A percentile compares a stretch with the other conserved stretches of the same genome.
phyloP scores from a whole-genome alignment of 139 green algal species.

The Gonium pectorale region DNA sequence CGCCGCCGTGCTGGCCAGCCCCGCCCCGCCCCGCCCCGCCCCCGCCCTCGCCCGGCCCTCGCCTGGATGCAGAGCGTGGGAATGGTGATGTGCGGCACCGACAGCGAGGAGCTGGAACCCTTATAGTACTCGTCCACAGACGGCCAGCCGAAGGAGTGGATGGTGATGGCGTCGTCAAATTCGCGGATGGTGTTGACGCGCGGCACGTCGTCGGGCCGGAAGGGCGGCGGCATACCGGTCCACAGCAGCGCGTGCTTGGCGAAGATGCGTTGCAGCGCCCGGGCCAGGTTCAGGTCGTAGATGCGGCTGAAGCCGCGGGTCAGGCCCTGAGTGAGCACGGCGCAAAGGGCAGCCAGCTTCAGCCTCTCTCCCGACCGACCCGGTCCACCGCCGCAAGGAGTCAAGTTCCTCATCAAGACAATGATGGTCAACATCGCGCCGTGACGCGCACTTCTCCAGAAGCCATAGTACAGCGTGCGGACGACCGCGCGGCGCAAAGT shows the following conservation, averaged over 20 bases:
- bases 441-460: too few relatives aligned
- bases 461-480: too few relatives aligned
- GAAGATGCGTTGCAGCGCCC: conserved; percentile 73
- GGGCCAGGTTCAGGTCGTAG: conserved; percentile 86
- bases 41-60: too few relatives aligned
- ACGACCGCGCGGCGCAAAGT: too few relatives aligned
- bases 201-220: conserved; percentile 54
- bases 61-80: conserved; percentile 84
- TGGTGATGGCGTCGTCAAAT: conserved; percentile 92
- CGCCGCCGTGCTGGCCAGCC: too few relatives aligned
- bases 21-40: too few relatives aligned
- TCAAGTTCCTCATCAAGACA: too few relatives aligned
- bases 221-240: conserved; percentile 41
- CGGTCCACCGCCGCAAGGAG: too few relatives aligned
- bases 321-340: neutral
- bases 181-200: conserved; percentile 74
- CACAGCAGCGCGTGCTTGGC: conserved; percentile 76
- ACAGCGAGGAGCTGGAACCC: conserved; percentile 59
- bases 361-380: too few relatives aligned
- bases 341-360: neutral
- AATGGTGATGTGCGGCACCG: conserved; percentile 68
- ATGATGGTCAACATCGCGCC: too few relatives aligned
- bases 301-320: conserved; percentile 85
- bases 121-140: conserved; percentile 92
- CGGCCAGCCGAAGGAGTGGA: conserved; percentile 73